Evolutionary conservation across 352 stramenopile species (phyloP), one percentile per base, ranked within the genome.

Genomic region (Phytophthora ramorum): DNA sequence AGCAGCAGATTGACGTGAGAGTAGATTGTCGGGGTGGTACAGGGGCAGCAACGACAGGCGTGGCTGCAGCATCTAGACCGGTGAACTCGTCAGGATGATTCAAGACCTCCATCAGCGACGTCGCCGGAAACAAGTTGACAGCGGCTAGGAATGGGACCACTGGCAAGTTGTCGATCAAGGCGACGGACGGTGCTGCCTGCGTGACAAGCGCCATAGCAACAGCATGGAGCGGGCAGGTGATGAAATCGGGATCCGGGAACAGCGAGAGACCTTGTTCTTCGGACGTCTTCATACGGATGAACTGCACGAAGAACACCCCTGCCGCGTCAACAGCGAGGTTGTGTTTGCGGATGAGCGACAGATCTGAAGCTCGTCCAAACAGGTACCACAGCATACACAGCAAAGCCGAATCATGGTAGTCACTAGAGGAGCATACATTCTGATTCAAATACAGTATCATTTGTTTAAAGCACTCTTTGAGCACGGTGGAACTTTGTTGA

Each of bases 181-280:
- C 32, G 4, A 38, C 32, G 17, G 30, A 43, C 4, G 60, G 43
- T 4, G 58, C 22, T 0, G 43, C 7, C 28, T 68, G 44, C 5
- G 44, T 51, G n/a, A 51, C 28, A 1, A 68, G 17, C 0, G 63
- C 51, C 4, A 72, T 16, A 4, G 61, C 59, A 0, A 76, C 53
- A 1, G 56, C 60, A 8, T 60, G 50, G 0, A 77, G 16, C 8
- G 65, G 45, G 30, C 69, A 78, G 7, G 65, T 74, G 9, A 40
- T 7, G 5, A 68, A 51, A 17, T 58, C 51, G 0, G 8, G n/a
- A 5, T 70, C 58, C 0, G 63, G 63, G 20, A 81, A 73, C n/a
- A 81, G 46, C 3, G 62, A 74, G 0, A 85, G n/a, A 0, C 58
- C 56, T 16, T 81, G 61, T 34, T 75, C 63, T 40, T 81, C 50